phyloP scores from a whole-genome alignment of 1,284 basidiomycete genomes.

The Sporisorium sorghi region DNA sequence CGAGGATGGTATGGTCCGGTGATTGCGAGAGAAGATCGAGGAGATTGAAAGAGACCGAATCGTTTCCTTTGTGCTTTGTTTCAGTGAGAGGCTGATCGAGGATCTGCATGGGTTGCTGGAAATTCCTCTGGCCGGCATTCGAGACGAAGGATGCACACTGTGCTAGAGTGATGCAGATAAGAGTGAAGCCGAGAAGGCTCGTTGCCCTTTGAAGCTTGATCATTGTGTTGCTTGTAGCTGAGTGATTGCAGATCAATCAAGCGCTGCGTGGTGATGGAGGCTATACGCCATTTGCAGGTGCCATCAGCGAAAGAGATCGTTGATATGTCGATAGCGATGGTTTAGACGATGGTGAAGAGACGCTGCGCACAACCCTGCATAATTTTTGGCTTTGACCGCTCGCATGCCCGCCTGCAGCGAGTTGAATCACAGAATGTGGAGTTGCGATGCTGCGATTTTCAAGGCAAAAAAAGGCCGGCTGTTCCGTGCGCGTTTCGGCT shows the following conservation, averaged over 20 bases:
- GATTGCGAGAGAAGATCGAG: conserved; percentile 83
- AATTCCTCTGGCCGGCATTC: not conserved
- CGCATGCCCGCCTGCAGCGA: too few species aligned
- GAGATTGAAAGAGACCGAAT: conserved; percentile 73
- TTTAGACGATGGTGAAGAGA: conserved; percentile 1
- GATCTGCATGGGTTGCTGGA: conserved; percentile 26
- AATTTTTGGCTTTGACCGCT: not conserved
- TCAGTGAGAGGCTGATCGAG: conserved; percentile 2
- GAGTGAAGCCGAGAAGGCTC: conserved; percentile 11
- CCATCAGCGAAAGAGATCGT: not conserved
- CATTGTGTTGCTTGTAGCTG: conserved; percentile 8
- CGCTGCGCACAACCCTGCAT: conserved; percentile 8
- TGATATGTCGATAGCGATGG: not conserved
- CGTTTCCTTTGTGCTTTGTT: conserved; percentile 18
- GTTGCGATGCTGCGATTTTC: conserved; percentile 3
- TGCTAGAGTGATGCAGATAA: not conserved
- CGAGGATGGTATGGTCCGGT: conserved; percentile 81
- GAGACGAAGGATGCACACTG: conserved; percentile 3
- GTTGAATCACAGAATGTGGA: too few species aligned
- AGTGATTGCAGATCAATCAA: conserved; percentile 7
- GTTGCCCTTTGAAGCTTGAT: conserved; percentile 1
- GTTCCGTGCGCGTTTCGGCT: not conserved
- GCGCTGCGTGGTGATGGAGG: not conserved
- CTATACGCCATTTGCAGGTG: conserved; percentile 1
- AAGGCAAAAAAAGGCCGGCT: conserved; percentile 2